Conservation (phyloP, 768 basidiomycete genomes). For the Gloeophyllum trabeum region DNA sequence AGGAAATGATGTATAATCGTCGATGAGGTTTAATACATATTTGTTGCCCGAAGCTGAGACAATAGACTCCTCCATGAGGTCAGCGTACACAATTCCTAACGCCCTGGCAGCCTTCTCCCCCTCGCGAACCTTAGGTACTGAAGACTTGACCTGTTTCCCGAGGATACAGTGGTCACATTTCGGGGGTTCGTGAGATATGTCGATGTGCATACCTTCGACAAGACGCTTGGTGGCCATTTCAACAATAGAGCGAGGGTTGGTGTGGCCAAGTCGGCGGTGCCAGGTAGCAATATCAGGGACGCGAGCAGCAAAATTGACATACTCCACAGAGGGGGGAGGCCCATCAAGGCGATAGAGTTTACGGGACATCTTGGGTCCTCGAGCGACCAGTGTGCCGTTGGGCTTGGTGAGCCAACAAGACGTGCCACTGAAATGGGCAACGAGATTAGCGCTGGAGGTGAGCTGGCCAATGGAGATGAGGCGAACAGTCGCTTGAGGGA, state of each 20-base stretch:
- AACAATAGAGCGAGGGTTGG: constrained; percentile 10
- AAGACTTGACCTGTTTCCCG: constrained; percentile 24
- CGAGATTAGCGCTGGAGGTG: neutral
- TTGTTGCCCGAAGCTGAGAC: constrained; percentile 4
- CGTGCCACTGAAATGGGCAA: neutral
- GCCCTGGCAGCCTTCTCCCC: constrained; percentile 15
- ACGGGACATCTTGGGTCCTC: neutral
- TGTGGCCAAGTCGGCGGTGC: constrained; percentile 16
- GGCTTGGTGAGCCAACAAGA: neutral
- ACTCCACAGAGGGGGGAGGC: neutral
- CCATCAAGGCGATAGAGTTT: neutral
- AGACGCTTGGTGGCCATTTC: constrained; percentile 5
- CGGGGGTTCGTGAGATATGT: constrained; percentile 11
- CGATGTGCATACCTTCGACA: constrained; percentile 14
- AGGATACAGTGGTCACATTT: constrained; percentile 23
- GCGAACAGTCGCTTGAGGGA: constrained; percentile 7
- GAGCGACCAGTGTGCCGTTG: neutral
- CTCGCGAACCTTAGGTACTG: constrained; percentile 18
- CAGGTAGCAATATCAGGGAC: constrained; percentile 9
- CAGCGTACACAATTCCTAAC: constrained; percentile 20
- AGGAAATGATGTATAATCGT: constrained; percentile 17
- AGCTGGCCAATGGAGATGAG: constrained; percentile 8
- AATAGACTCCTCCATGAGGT: constrained; percentile 13
- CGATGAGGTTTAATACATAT: constrained; percentile 22
- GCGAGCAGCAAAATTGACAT: constrained; percentile 1